Conservation (phyloP, 345 rosid genomes). For the Eucalyptus pauciflora region DNA sequence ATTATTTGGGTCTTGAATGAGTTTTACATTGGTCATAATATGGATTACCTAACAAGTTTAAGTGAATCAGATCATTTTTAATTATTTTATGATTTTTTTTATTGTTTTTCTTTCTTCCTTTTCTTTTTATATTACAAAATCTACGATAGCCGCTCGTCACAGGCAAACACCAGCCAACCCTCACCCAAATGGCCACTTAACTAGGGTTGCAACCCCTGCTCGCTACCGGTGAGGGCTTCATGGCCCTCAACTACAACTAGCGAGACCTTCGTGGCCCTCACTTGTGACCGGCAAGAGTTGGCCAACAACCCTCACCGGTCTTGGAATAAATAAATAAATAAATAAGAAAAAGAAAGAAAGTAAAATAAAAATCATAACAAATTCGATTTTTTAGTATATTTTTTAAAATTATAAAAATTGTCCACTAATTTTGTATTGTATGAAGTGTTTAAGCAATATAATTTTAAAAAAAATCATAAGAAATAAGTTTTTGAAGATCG, state of each 20-base stretch:
- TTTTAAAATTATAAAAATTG: no score
- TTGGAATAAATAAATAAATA: no score
- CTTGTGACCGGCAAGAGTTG: fast-evolving
- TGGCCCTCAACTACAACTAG: fast-evolving
- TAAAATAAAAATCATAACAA: no score
- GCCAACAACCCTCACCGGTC: fast-evolving
- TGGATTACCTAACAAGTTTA: no score
- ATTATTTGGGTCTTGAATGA: neutral
- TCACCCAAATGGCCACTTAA: fast-evolving
- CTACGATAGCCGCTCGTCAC: fast-evolving
- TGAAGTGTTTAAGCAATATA: no score
- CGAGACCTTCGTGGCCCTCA: neutral
- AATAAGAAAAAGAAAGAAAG: fast-evolving
- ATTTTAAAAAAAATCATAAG: no score
- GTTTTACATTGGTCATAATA: neutral
- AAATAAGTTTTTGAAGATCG: fast-evolving
- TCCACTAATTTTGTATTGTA: no score
- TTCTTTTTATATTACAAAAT: no score
- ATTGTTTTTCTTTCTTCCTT: fast-evolving
- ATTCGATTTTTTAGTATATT: no score
- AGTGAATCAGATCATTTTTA: fast-evolving
- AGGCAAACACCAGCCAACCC: fast-evolving
- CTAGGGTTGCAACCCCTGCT: neutral
- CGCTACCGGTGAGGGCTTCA: fast-evolving
- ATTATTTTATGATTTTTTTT: no score